Evolutionary conservation across 1,284 basidiomycete species (phyloP).

Genomic region (Papiliotrema nemorosa): DNA sequence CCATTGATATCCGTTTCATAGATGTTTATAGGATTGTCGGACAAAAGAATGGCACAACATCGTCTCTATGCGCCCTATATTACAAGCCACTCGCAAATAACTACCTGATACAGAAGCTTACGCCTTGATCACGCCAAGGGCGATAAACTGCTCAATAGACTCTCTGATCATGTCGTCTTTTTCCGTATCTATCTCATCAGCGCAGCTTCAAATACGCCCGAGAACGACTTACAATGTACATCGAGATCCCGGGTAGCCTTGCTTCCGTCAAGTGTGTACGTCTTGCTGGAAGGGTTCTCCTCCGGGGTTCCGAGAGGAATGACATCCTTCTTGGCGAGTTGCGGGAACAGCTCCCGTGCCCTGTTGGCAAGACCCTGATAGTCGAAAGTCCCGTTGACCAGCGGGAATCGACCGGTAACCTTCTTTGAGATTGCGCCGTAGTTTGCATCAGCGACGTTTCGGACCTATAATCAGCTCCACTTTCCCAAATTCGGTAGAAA

Average conservation of each 20-base stretch:
- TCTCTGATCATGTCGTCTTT: slow-evolving; percentile 3
- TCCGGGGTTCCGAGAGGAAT: slow-evolving; percentile 19
- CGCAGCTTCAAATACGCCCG: neutral
- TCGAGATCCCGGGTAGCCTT: slow-evolving; percentile 29
- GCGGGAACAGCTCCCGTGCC: slow-evolving; percentile 18
- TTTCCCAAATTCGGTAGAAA: neutral
- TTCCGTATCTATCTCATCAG: neutral
- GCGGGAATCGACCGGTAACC: slow-evolving; percentile 19
- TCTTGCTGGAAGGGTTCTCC: slow-evolving; percentile 8
- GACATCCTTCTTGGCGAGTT: slow-evolving; percentile 14
- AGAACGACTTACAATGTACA: slow-evolving; percentile 11
- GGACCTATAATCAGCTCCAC: slow-evolving; percentile 13
- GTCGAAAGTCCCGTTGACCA: slow-evolving; percentile 13
- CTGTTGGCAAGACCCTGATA: slow-evolving; percentile 22
- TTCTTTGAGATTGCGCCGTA: slow-evolving; percentile 18
- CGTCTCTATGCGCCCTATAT: too few relatives aligned
- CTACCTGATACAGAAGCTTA: too few relatives aligned
- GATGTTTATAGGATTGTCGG: too few relatives aligned
- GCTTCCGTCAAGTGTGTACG: slow-evolving; percentile 19
- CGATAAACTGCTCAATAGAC: neutral
- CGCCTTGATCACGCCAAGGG: slow-evolving; percentile 3
- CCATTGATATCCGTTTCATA: neutral
- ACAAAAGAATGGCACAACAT: too few relatives aligned
- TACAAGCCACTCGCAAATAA: too few relatives aligned
- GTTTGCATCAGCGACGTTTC: slow-evolving; percentile 25